These are phyloP conservation scores for Chlamydomonas schloesseri DNA, from an alignment of 139 green algal species.

Conservation along the genomic window DNA sequence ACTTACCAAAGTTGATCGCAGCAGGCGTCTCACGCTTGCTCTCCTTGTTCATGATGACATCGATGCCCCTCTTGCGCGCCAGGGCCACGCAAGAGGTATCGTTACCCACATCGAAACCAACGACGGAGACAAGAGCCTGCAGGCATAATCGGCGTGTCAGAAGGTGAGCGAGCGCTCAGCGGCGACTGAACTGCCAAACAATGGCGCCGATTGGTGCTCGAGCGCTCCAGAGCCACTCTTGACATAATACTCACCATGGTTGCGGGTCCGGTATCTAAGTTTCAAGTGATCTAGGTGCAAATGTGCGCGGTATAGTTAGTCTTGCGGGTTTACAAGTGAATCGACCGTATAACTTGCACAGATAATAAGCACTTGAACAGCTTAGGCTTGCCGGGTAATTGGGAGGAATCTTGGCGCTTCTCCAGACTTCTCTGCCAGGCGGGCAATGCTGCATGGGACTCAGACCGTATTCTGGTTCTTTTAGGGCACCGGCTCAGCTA, in stretches of 20 bases:
- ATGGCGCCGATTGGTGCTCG: no score
- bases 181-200: neutral
- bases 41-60: slow-evolving; percentile 98
- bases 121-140: slow-evolving; percentile 76
- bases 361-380: no score
- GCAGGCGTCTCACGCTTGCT: slow-evolving; percentile 92
- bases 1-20: slow-evolving; percentile 90
- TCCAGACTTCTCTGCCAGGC: no score
- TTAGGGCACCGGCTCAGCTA: no score
- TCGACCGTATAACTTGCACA: neutral
- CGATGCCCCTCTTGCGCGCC: slow-evolving; percentile 90
- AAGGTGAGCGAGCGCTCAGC: neutral
- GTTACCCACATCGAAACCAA: slow-evolving; percentile 95
- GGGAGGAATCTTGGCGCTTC: no score
- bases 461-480: no score
- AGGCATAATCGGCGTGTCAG: neutral
- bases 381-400: no score
- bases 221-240: no score
- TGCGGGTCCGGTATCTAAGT: neutral
- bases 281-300: neutral
- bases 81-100: slow-evolving; percentile 88
- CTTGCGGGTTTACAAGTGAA: neutral
- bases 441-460: no score
- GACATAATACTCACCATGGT: neutral
- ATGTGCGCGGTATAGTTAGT: neutral